These are phyloP conservation scores for Pichia sp. DNA, from an alignment of 1,139 yeast species.

Conservation along the genomic window DNA sequence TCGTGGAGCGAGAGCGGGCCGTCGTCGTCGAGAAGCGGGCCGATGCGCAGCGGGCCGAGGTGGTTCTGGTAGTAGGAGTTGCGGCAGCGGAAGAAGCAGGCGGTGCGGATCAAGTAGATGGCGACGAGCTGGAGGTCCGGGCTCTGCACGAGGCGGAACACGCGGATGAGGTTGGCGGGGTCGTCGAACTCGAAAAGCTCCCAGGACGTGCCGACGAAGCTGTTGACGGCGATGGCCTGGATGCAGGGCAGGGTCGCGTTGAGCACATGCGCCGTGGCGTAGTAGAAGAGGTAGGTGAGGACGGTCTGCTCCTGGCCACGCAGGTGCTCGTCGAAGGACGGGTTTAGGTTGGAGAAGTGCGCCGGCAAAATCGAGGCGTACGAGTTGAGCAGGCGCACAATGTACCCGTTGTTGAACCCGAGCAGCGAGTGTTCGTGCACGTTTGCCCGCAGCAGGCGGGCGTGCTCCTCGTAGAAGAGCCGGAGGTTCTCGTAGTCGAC, in stretches of 20 bases:
- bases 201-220: not conserved
- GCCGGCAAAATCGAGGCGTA: slow-evolving; percentile 15
- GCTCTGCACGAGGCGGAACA: not conserved
- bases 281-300: not conserved
- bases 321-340: not conserved
- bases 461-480: slow-evolving; percentile 8
- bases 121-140: not conserved
- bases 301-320: not conserved
- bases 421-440: slow-evolving; percentile 4
- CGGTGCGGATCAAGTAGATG: slow-evolving; percentile 11
- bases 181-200: not conserved
- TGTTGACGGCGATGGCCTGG: not conserved
- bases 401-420: slow-evolving; percentile 10
- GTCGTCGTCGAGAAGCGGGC: slow-evolving; percentile 2
- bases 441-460: not conserved
- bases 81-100: slow-evolving; percentile 11
- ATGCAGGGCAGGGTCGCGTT: not conserved
- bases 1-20: not conserved
- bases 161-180: not conserved
- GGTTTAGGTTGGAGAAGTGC: slow-evolving; percentile 6
- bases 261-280: not conserved
- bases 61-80: not conserved
- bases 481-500: slow-evolving; percentile 7
- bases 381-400: slow-evolving; percentile 13
- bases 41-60: not conserved